phyloP scores from a whole-genome alignment of 139 green algal species.

The Nannochloris sp. region DNA sequence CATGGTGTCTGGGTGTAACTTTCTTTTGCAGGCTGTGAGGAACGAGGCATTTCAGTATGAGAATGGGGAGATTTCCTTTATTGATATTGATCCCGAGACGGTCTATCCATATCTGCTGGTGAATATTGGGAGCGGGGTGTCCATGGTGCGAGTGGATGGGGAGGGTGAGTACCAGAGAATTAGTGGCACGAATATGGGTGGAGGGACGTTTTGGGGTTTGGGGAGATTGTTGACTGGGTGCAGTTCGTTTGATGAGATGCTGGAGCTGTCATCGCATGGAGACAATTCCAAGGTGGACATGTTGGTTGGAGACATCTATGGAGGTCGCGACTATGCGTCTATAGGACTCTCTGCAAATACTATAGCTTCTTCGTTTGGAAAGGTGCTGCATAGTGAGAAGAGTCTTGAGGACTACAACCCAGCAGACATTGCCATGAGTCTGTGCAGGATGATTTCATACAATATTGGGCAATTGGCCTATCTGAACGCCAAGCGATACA shows the following conservation, averaged over 20 bases:
- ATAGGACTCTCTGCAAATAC: constrained; percentile 88
- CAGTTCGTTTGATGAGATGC: constrained; percentile 91
- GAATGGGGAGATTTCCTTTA: constrained; percentile 47
- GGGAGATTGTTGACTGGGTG: constrained; percentile 61
- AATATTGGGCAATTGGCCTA: constrained; percentile 89
- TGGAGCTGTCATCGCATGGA: constrained; percentile 76
- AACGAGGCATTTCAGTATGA: constrained; percentile 92
- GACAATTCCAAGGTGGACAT: constrained; percentile 93
- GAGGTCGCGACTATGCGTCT: constrained; percentile 80
- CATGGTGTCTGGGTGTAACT: constrained; percentile 85
- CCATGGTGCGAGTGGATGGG: constrained; percentile 76
- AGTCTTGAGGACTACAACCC: constrained; percentile 71
- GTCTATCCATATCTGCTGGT: constrained; percentile 96
- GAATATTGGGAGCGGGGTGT: constrained; percentile 95
- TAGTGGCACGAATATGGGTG: constrained; percentile 86
- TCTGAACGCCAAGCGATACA: constrained; percentile 82
- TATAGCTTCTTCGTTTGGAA: constrained; percentile 93
- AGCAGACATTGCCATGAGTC: constrained; percentile 82
- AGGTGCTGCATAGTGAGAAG: constrained; percentile 40
- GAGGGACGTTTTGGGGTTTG: constrained; percentile 98
- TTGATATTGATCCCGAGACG: constrained; percentile 29
- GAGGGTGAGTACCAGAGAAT: constrained; percentile 33
- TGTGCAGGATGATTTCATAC: constrained; percentile 96
- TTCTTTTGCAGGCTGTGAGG: constrained; percentile 81
- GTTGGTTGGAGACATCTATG: constrained; percentile 99